Evolutionary conservation across 2,329 filamentous ascomycete species (phyloP).

Genomic region (Fusarium tupiense): DNA sequence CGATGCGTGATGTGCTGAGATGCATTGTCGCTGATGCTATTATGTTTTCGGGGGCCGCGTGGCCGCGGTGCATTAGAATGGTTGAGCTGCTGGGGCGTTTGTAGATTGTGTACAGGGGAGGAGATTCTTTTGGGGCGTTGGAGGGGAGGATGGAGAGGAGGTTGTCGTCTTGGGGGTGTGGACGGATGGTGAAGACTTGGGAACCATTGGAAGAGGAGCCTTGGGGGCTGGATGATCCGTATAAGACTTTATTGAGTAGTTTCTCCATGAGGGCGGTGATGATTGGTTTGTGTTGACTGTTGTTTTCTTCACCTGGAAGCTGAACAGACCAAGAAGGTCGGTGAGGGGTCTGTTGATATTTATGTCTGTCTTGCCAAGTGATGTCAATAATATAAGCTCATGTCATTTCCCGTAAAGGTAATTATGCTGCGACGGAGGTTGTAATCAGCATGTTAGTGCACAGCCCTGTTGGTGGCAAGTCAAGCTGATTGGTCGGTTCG

Average conservation of each 20-base stretch:
- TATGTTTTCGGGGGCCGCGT: constrained; percentile 12
- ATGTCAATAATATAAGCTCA: not conserved
- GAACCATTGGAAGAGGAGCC: not conserved
- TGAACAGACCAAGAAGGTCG: not conserved
- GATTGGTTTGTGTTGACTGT: not conserved
- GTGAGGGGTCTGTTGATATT: not conserved
- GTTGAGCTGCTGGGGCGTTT: constrained; percentile 20
- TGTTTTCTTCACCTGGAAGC: no score
- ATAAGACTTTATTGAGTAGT: constrained; percentile 26
- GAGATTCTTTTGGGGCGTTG: constrained; percentile 15
- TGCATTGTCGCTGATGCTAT: constrained; percentile 37
- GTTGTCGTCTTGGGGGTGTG: constrained; percentile 2
- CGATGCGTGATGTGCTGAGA: constrained; percentile 17
- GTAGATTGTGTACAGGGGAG: constrained; percentile 37
- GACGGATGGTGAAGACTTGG: constrained; percentile 21
- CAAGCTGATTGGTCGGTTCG: not conserved
- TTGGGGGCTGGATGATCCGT: constrained; percentile 13
- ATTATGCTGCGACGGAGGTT: not conserved
- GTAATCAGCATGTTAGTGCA: not conserved
- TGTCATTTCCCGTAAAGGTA: not conserved
- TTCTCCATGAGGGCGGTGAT: constrained; percentile 3
- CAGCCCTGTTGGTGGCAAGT: not conserved
- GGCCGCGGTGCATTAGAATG: constrained; percentile 27
- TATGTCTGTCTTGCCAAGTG: not conserved
- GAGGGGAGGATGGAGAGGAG: constrained; percentile 25